A percentile compares a stretch with the other conserved stretches of the same genome.
Conservation (phyloP, 2,329 filamentous ascomycete species). For the Fusarium mangiferae region DNA sequence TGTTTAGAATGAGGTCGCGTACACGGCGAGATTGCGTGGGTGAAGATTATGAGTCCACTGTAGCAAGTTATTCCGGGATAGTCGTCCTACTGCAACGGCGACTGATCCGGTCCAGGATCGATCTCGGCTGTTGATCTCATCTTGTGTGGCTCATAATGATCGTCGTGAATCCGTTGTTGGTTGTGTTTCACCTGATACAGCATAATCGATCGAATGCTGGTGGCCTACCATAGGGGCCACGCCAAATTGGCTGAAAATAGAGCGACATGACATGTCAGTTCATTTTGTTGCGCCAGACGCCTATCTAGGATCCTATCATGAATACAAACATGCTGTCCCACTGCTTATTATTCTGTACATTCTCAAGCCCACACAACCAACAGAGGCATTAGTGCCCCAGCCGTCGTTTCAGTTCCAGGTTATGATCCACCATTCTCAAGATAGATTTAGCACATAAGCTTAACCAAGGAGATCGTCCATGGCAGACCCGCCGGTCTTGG, state of each 20-base stretch:
- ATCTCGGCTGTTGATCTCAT: conserved; percentile 4
- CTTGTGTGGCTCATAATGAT: conserved; percentile 9
- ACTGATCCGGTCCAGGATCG: conserved; percentile 12
- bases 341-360: conserved; percentile 39
- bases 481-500: conserved; percentile 50
- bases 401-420: conserved; percentile 30
- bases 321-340: conserved; percentile 46
- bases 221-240: background rate
- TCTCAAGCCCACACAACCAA: conserved; percentile 19
- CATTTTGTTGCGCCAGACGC: conserved; percentile 56
- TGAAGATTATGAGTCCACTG: conserved; percentile 20
- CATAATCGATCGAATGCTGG: conserved; percentile 27
- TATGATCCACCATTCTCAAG: conserved; percentile 12
- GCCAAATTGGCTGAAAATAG: conserved; percentile 24
- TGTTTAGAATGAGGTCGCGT: conserved; percentile 42
- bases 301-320: conserved; percentile 53
- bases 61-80: conserved; percentile 20
- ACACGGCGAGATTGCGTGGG: conserved; percentile 44
- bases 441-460: conserved; percentile 17
- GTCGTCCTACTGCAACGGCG: conserved; percentile 17
- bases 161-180: conserved; percentile 7
- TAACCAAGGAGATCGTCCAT: conserved; percentile 62
- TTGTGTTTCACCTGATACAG: conserved; percentile 28
- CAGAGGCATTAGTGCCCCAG: conserved; percentile 5
- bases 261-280: conserved; percentile 46